These are phyloP conservation scores for Penicillium nordicum DNA, from an alignment of 2,329 filamentous ascomycete genomes.

Conservation along the genomic window DNA sequence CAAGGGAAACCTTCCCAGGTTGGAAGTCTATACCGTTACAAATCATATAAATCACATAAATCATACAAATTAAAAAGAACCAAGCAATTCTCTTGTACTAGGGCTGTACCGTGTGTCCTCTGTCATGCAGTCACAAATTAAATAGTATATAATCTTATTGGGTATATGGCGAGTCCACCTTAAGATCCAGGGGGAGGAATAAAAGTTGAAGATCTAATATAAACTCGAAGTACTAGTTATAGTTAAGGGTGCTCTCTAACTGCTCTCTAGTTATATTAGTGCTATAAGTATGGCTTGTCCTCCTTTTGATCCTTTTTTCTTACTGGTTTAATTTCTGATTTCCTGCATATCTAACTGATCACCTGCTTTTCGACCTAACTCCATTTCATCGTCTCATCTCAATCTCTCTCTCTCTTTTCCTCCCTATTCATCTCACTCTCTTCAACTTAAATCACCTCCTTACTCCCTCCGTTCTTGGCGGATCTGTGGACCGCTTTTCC, in stretches of 20 bases:
- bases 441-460: constrained; percentile 7
- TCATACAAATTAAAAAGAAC: not conserved
- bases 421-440: not conserved
- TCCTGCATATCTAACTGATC: not conserved
- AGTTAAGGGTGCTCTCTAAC: not conserved
- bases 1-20: not conserved
- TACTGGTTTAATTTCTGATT: not conserved
- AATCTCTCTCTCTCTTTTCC: not conserved
- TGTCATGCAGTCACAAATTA: not conserved
- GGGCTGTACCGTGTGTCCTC: too few relatives aligned
- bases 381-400: not conserved
- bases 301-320: not conserved
- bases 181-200: not conserved
- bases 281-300: not conserved
- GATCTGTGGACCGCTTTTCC: constrained; percentile 16
- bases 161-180: not conserved
- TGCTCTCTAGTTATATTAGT: not conserved
- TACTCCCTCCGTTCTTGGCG: constrained; percentile 22
- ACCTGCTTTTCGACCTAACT: not conserved
- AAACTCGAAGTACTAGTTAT: not conserved
- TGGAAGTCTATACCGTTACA: too few relatives aligned
- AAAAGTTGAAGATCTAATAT: constrained; percentile 1
- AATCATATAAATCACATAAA: too few relatives aligned
- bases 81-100: not conserved
- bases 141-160: not conserved